phyloP scores from a whole-genome alignment of 306 rosid genomes.

The Sindora glabra region DNA sequence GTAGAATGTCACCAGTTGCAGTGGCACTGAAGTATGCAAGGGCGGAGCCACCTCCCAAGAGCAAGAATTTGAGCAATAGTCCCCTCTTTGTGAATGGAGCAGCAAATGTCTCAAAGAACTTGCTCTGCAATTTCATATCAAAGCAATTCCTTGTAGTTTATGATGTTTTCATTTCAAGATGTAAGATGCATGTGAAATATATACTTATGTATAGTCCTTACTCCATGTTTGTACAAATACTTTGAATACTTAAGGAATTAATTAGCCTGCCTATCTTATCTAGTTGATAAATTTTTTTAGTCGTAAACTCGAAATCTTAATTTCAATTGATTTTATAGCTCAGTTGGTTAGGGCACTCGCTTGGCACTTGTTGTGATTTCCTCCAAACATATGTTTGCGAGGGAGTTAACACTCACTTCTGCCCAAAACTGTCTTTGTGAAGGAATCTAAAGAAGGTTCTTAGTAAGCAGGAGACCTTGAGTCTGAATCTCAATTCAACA shows the following conservation, averaged over 20 bases:
- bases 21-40: constrained; percentile 81
- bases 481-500: constrained; percentile 27
- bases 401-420: too few relatives aligned
- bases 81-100: constrained; percentile 99
- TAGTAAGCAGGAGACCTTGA: constrained; percentile 40
- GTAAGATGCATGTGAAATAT: not conserved
- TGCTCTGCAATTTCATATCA: constrained; percentile 54
- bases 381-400: too few relatives aligned
- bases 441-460: too few relatives aligned
- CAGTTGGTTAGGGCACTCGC: constrained; percentile 34
- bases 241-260: too few relatives aligned
- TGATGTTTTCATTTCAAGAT: too few relatives aligned
- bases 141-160: not conserved
- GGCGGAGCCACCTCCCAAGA: constrained; percentile 84
- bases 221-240: too few relatives aligned
- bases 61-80: constrained; percentile 81
- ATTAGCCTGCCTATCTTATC: too few relatives aligned
- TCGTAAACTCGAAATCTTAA: too few relatives aligned
- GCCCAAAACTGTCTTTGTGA: too few relatives aligned
- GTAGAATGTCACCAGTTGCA: constrained; percentile 70
- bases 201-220: too few relatives aligned
- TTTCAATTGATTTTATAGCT: constrained; percentile 23
- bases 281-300: too few relatives aligned
- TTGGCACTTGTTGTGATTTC: too few relatives aligned
- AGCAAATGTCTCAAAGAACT: constrained; percentile 95